Conservation (phyloP, 2,329 filamentous ascomycete species). For the Albophoma yamanashiensis region DNA sequence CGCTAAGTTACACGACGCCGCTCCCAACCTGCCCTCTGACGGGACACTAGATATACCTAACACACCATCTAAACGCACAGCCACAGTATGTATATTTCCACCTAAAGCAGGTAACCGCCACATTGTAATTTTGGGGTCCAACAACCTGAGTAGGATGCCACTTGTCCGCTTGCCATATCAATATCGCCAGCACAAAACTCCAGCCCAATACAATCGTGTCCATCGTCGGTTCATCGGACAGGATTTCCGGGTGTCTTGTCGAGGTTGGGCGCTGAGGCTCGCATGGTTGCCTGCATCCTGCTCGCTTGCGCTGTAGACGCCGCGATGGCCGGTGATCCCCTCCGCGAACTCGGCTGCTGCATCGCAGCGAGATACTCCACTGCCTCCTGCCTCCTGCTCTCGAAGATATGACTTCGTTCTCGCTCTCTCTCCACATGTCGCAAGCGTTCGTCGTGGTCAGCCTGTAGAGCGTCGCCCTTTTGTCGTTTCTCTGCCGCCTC, state of each 20-base stretch:
- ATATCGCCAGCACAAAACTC: not conserved
- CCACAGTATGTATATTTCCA: not conserved
- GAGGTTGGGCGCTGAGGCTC: slow-evolving; percentile 10
- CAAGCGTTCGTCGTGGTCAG: slow-evolving; percentile 32
- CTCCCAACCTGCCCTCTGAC: not conserved
- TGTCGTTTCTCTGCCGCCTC: slow-evolving; percentile 27
- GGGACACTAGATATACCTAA: no score
- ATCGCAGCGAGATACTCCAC: slow-evolving; percentile 25
- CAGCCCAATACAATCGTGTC: not conserved
- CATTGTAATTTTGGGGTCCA: not conserved
- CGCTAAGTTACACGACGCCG: not conserved
- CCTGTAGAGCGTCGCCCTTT: slow-evolving; percentile 30
- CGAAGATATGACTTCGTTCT: slow-evolving; percentile 38
- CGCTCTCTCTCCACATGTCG: slow-evolving; percentile 33
- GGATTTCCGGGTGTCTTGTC: slow-evolving; percentile 6
- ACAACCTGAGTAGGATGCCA: not conserved
- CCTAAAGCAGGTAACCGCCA: not conserved
- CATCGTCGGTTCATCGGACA: not conserved
- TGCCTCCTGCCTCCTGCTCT: slow-evolving; percentile 35
- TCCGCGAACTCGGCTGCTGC: slow-evolving; percentile 13
- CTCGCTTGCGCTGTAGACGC: slow-evolving; percentile 6
- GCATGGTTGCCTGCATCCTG: slow-evolving; percentile 7
- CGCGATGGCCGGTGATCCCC: slow-evolving; percentile 18
- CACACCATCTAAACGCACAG: not conserved
- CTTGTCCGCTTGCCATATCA: not conserved